Base-by-base conservation (phyloP, 2,329 filamentous ascomycete genomes). In the Paraphoma chrysanthemicola region DNA sequence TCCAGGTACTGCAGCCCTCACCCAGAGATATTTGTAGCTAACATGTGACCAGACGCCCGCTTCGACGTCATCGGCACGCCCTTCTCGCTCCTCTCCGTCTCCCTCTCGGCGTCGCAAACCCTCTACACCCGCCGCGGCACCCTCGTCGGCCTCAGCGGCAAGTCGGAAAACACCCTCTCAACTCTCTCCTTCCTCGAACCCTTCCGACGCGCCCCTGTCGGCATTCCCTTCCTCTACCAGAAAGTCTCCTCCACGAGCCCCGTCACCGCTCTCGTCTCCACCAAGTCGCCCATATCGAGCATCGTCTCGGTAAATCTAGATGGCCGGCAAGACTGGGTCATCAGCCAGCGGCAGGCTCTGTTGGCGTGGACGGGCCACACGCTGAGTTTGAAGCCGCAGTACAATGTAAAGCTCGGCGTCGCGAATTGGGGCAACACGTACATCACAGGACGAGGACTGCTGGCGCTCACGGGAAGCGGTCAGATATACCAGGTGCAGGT, bases 351-450 rank as follows among this genome's bases (percentile, higher is more conserved):
- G 60, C 90, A 91, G 63, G 93, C 93, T 1, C 83, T 99, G 51
- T 83, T 98, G n/a, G 95, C 95, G 52, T 99, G 95, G 95, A 97
- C 94, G 0, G 95, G 95, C 29, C 91, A 96, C 74, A 93, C 92
- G 0, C 82, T 99, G 52, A 82, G 83, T 14, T 84, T 95, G 44
- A 88, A 87, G 36, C 92, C 93, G 2, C 89, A 87, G 45, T 82
- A 96, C 63, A 93, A 93, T 68, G 85, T 84, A 43, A 85, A 85
- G 62, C 84, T 97, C 72, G 88, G 90, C 54, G 72, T 97, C 49
- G 88, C 92, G 44, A 89, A 97, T 73, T 98, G 94, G 94, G 95
- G 95, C 67, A 95, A 87, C 79, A 93, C 94, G 11, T 86, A 91
- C 62, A 82, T 97, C 57, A 97, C 93, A 0, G 95, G 95, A 39